These are phyloP conservation scores for Eucalyptus tenuipes DNA, from an alignment of 345 rosid species.

Conservation along the genomic window DNA sequence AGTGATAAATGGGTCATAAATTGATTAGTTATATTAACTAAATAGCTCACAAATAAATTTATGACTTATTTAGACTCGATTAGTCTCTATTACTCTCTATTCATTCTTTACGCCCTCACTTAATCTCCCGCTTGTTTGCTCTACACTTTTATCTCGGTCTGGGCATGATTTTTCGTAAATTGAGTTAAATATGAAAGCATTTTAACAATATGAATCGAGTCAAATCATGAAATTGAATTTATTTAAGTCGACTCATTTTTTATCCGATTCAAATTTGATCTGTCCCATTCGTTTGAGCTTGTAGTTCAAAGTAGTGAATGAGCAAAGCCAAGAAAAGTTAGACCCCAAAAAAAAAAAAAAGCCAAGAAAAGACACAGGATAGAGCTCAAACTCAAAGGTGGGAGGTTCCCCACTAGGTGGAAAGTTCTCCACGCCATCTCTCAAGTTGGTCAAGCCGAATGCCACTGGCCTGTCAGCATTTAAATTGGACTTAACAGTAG, in stretches of 20 bases:
- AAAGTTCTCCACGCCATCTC: not conserved
- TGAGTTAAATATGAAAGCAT: accelerated
- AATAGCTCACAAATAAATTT: too few relatives aligned
- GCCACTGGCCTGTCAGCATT: not conserved
- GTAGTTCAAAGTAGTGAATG: not conserved
- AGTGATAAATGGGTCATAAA: too few relatives aligned
- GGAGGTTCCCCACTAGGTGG: not conserved
- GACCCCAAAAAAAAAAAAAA: too few relatives aligned
- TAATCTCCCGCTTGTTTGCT: accelerated
- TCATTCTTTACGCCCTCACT: too few relatives aligned
- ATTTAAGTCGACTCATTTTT: too few relatives aligned
- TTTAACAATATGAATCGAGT: too few relatives aligned
- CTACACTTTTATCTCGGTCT: accelerated
- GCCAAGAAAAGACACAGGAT: not conserved
- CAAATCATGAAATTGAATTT: accelerated
- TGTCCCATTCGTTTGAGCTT: not conserved
- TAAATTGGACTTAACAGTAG: not conserved
- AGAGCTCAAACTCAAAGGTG: not conserved
- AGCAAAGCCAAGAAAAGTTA: not conserved
- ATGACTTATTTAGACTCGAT: too few relatives aligned
- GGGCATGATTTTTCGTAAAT: accelerated
- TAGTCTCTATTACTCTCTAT: too few relatives aligned
- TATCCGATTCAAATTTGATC: not conserved
- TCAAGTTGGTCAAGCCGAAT: not conserved
- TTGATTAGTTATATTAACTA: too few relatives aligned